Base-by-base conservation (phyloP, 345 rosid species). In the Populus ilicifolia region DNA sequence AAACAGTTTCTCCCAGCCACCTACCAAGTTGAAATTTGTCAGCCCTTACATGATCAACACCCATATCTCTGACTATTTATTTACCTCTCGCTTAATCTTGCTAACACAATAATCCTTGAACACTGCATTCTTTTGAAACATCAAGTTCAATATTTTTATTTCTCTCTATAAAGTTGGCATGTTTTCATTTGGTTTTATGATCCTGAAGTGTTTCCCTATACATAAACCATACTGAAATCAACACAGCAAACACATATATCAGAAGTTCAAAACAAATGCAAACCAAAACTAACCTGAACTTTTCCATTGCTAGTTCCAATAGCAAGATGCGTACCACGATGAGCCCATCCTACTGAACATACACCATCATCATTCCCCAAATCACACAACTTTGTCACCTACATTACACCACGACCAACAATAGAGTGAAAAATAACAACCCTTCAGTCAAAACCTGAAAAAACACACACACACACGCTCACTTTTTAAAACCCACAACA, bases 371-470 rank as follows among this genome's bases (percentile, higher is more conserved):
- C 94, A 25, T 76, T 79, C 59, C 98, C 99, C 78, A 94, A 87
- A 77, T 96, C 99, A 62, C 99, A 96, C 80, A 96, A 83, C 84
- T 94, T 94, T 21, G 99, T 96, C 71, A 96, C 98, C 97, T 94
- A 68, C 48, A 78, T 70, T 36, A n/a, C 56, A 66, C n/a, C 72
- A 30, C 2, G 59, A 70, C 67, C n/a, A 21, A 16, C 39, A 5
- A 33, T 17, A 64, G 33, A 62, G 9, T 21, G 20, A 67, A 29
- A 65, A 76, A 14, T n/a, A 36, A 41, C 74, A 62, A 9, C 27
- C 38, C 71, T 29, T 35, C 8, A 80, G 54, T 61, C 39, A 38
- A 64, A 25, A 63, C 29, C 23, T 5, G 17, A 43, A 4, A 25
- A 23, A 43, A 66, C 73, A 33, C 35, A 33, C 36, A 33, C 36